Base-by-base conservation (phyloP, 2,329 filamentous ascomycete genomes). In the Fusarium staphyleae region DNA sequence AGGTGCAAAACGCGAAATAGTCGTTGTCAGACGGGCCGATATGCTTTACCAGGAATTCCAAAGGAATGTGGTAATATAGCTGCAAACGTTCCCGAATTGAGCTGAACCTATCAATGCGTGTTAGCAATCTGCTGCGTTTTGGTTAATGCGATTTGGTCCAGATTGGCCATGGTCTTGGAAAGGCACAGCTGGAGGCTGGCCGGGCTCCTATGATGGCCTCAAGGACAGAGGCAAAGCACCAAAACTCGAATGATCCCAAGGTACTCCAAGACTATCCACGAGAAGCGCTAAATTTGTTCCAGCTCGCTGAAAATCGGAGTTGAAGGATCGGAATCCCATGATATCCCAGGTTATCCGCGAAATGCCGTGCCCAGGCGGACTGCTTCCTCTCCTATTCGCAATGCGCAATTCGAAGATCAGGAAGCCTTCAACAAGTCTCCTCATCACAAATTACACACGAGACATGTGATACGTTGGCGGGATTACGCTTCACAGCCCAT, bases 41-140 rank as follows among this genome's bases (percentile, higher is more conserved):
- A 63, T 66, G 72, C 67, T 70, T 69, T 73, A 73, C 69, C 71
- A 68, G 65, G 60, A 66, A 74, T 74, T 72, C 70, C 69, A 61
- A 74, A 73, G 72, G 72, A 74, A 72, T 68, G 71, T 74, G 70
- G 69, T 71, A 69, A 69, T 69, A 69, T 70, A 69, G 68, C 67
- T 70, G 64, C 46, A 70, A 72, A 71, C 69, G 70, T 73, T 75
- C 69, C 71, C 64, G 68, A 74, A 75, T 74, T 71, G 66, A 75
- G 71, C 67, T 72, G 69, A 75, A 75, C 73, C 73, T 75, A 44
- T 18, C 3, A 13, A n/a, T 30, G n/a, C 12, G 18, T 19, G 56
- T 73, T 60, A 74, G 69, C 48, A 51, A 36, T 48, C 14, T 47
- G 28, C 24, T 48, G 8, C 24, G 11, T 14, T 12, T 16, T 14